Conservation (phyloP, 768 basidiomycete species). For the Russula sp. region DNA sequence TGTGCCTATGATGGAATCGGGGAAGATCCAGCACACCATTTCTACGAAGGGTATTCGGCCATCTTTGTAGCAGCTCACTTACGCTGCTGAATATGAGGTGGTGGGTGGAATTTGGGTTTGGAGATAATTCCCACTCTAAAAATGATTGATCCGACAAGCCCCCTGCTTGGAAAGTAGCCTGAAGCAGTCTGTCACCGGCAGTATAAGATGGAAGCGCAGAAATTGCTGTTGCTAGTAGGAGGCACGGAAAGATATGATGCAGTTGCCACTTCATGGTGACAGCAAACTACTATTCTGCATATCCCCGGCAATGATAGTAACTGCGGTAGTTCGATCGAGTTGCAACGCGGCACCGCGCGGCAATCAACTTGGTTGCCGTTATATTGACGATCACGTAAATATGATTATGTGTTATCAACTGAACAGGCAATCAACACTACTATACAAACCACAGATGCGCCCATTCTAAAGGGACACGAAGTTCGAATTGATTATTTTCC, state of each 20-base stretch:
- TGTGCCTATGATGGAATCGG: not conserved
- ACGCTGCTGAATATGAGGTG: slow-evolving; percentile 35
- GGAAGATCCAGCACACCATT: slow-evolving; percentile 13
- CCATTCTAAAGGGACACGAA: too few relatives aligned
- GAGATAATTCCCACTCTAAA: slow-evolving; percentile 20
- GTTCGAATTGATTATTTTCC: slow-evolving; percentile 19
- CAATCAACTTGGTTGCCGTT: too few relatives aligned
- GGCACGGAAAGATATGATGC: not conserved
- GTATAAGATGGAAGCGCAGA: slow-evolving; percentile 19
- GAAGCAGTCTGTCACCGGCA: slow-evolving; percentile 27
- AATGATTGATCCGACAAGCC: not conserved
- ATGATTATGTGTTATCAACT: too few relatives aligned
- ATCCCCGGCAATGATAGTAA: too few relatives aligned
- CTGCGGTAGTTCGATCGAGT: too few relatives aligned
- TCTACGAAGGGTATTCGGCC: slow-evolving; percentile 33
- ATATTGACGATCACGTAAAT: too few relatives aligned
- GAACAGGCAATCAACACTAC: too few relatives aligned
- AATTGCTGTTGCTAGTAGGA: not conserved
- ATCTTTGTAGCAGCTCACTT: slow-evolving; percentile 34
- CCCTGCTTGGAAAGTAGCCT: not conserved
- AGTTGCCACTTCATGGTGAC: not conserved
- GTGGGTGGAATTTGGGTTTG: slow-evolving; percentile 29
- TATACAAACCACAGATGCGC: not conserved
- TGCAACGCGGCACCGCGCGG: too few relatives aligned
- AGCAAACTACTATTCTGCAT: not conserved